Base-by-base conservation (phyloP, 1,284 basidiomycete species). In the Naganishia cerealis region DNA sequence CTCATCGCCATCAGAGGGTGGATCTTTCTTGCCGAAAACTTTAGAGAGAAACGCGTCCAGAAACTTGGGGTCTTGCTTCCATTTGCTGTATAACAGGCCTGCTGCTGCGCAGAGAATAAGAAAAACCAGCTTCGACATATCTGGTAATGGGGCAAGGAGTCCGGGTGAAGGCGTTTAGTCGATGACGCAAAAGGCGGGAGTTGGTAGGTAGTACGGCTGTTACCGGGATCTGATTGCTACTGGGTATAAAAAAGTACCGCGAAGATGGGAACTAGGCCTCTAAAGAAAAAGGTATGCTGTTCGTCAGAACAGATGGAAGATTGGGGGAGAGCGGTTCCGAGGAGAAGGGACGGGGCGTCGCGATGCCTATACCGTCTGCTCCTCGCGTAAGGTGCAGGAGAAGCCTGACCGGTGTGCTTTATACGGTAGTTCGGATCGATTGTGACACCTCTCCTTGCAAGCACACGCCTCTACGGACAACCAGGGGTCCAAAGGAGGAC, bases 61-160 rank as follows among this genome's bases (percentile, higher is more conserved):
- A 9, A 50, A 8, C n/a, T 50, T 13, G 7, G n/a, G n/a, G 9
- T 50, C 46, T n/a, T 50, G 46, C 46, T 24, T 50, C 46, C 46
- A 50, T 15, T 50, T 50, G n/a, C 8, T 50, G 9, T 24, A 50
- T 12, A 50, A 9, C n/a, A 50, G 46, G n/a, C 21, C 21, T 13
- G n/a, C 46, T 24, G 24, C 46, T 24, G 21, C 46, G 21, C 46
- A 50, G 9, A 50, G 46, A 50, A 50, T 50, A 10, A 24, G 10
- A 8, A 50, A 50, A 24, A 50, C 46, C 46, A 50, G 24, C n/a
- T 50, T 50, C 9, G 46, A 50, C 46, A 50, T 50, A 24, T 50
- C 15, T 21, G 21, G 21, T 50, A 50, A 24, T 50, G n/a, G 46
- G 43, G 2, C 16, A 18, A 24, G 21, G 21, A 50, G 3, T 50